Conservation (phyloP, 331 rosid genomes). For the Spiraea crenata region DNA sequence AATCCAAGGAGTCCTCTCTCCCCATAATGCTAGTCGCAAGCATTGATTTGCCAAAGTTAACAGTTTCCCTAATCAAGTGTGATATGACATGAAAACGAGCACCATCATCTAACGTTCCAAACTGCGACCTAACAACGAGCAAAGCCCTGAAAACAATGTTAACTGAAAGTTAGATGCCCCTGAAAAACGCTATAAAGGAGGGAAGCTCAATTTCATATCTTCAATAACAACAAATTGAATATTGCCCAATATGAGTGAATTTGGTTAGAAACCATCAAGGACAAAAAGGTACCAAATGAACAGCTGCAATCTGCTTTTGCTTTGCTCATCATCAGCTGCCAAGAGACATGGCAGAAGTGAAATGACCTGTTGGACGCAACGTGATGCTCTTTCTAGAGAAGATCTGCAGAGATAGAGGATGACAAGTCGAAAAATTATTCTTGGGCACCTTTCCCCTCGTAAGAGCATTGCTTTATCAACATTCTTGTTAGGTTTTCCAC, state of each 20-base stretch:
- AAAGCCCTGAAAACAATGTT: constrained; percentile 66
- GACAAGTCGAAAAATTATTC: constrained; percentile 82
- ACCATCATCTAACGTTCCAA: constrained; percentile 73
- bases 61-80: constrained; percentile 89
- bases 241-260: constrained; percentile 13
- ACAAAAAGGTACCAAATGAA: constrained; percentile 71
- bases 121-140: constrained; percentile 88
- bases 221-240: background rate
- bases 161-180: constrained; percentile 32
- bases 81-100: constrained; percentile 94
- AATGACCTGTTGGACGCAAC: constrained; percentile 76
- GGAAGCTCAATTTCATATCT: background rate
- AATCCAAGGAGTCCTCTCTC: constrained; percentile 62
- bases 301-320: constrained; percentile 88
- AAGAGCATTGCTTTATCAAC: constrained; percentile 93
- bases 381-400: constrained; percentile 83
- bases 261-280: constrained; percentile 23
- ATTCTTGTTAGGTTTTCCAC: constrained; percentile 76
- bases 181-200: constrained; percentile 9
- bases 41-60: constrained; percentile 76
- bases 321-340: constrained; percentile 90
- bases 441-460: constrained; percentile 89
- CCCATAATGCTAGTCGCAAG: constrained; percentile 78
- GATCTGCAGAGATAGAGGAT: constrained; percentile 83
- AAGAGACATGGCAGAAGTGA: constrained; percentile 83